These are phyloP conservation scores for Talaromyces proteolyticus DNA, from an alignment of 495 filamentous ascomycete species.

Conservation along the genomic window DNA sequence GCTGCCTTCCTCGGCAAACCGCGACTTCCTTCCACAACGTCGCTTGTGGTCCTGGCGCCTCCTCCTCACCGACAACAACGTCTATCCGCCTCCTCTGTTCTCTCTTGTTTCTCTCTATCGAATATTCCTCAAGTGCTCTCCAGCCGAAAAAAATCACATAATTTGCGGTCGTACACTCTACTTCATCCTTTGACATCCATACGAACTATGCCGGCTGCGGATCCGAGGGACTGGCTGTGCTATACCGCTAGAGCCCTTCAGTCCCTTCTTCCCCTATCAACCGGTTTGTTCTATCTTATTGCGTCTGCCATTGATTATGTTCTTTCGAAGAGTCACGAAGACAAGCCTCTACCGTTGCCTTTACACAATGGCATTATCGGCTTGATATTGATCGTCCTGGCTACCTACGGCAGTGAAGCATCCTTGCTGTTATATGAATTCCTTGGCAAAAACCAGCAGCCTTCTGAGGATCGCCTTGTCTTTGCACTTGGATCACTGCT, in stretches of 20 bases:
- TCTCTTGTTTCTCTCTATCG: too few species aligned
- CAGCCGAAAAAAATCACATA: too few species aligned
- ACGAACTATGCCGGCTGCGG: neutral
- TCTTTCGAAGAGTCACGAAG: neutral
- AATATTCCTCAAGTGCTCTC: too few species aligned
- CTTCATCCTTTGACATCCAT: too few species aligned
- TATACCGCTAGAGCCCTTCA: neutral
- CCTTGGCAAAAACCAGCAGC: neutral
- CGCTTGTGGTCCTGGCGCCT: too few species aligned
- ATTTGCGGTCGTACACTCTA: too few species aligned
- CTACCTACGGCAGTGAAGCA: slow-evolving; percentile 4
- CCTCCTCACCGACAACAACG: too few species aligned
- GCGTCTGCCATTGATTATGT: neutral
- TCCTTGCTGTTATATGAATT: neutral
- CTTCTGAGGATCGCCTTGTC: neutral
- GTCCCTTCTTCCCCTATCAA: neutral
- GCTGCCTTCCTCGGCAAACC: too few species aligned
- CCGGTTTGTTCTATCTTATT: slow-evolving; percentile 1
- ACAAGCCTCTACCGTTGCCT: neutral
- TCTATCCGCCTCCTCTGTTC: too few species aligned
- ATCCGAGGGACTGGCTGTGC: neutral
- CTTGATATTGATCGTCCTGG: slow-evolving; percentile 2
- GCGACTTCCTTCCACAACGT: too few species aligned
- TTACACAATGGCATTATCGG: neutral
- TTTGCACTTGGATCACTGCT: slow-evolving; percentile 8